Base-by-base conservation (phyloP, 2,329 filamentous ascomycete genomes). In the Curvularia eragrostidis region DNA sequence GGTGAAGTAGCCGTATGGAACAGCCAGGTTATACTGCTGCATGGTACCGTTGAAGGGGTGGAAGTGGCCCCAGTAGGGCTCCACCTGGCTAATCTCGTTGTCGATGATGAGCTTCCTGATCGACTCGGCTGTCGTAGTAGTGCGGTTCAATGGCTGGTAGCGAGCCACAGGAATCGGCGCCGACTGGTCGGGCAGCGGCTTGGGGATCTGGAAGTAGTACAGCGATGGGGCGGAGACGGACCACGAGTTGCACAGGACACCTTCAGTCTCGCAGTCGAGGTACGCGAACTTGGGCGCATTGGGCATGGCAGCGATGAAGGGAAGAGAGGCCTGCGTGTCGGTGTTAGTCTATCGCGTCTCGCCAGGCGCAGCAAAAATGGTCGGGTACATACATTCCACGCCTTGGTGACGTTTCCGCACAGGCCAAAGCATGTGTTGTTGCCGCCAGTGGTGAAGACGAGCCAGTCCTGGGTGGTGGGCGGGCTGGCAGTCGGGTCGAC, bases 361-460 rank as follows among this genome's bases (percentile, higher is more conserved):
- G 4, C n/a, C 2, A n/a, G 36, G 9, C n/a, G n/a, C 28, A 13
- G 21, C 10, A 5, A 13, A 5, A 13, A 5, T 30, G 2, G 55
- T 4, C n/a, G 39, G 28, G 2, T 47, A 68, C 77, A 60, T 73
- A 82, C 80, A 67, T 83, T 82, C 79, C 80, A 83, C 23, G 89
- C 89, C 56, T 80, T 79, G 70, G 91, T 89, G 52, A 88, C 78
- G 59, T 80, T 81, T 41, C 72, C 82, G 77, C 91, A 94, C 70
- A 85, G 82, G 66, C 89, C 90, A 72, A 84, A 89, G 80, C 91
- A 94, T 30, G 90, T 92, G 80, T 87, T 89, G 82, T 93, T 93
- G 66, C 89, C 83, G 54, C 91, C 91, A 9, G 87, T 90, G 65
- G 91, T 79, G 65, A 90, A 83, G 60, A 94, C 80, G 82, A 90